Base-by-base conservation (phyloP, 208 protist species). In the Dictyostelium gargantuum region DNA sequence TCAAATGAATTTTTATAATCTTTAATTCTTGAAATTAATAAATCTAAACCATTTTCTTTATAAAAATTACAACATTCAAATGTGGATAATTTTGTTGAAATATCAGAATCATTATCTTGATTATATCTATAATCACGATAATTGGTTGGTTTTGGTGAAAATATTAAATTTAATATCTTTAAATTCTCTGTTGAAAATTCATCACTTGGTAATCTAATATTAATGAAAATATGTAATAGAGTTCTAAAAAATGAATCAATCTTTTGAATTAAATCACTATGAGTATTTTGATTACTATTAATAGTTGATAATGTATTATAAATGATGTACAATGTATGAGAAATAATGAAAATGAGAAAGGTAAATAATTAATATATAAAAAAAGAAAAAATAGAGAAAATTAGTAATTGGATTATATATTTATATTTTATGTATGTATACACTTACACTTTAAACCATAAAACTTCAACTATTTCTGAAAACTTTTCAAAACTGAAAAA, bases 381-480 rank as follows among this genome's bases (percentile, higher is more conserved):
- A 3, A 23, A 13, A 40, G 4, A 10, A 13, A 23, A 42, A 40
- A 42, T 13, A 23, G 0, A 10, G 10, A 10, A 21, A 6, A 70
- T 70, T 70, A 13, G 8, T 70, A 23, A 21, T 70, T 70, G 21
- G 23, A 40, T 21, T 23, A 70, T 40, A 40, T 26, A 63, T 32
- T 11, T 63, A 10, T 50, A 50, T 50, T 2, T 48, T 48, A 9
- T 48, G 44, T 32, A 72, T 23, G 5, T 26, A 23, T n/a, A 44
- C 32, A 85, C 80, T 56, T 85, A 85, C 80, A 85, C 11, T 85
- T 44, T 85, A 11, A 40, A 74, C 80, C 80, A 85, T 3, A 85
- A 6, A 9, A 50, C 15, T 44, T 85, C 80, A 6, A 85, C 15
- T 1, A 74, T 56, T 26, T 85, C 80, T 58, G 80, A 68, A 32